Evolutionary conservation across 176 grass and related monocot genomes (phyloP), one percentile per base, ranked within the genome.

Genomic region (Carex myosuroides): DNA sequence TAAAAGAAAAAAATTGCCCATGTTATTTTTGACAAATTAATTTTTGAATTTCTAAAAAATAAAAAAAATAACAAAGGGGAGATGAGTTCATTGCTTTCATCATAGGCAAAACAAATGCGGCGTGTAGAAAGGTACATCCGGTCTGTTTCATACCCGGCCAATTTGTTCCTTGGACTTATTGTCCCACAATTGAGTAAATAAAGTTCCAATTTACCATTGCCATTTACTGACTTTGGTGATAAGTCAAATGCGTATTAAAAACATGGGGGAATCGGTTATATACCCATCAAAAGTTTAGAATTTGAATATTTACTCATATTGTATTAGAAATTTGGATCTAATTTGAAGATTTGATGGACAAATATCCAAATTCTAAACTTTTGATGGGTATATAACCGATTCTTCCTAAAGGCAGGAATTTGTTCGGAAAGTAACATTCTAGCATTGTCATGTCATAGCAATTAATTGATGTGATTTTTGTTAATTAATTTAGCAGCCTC

Each of bases 61-160:
- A 0, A 35, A 35, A 35, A 35, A 35, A 35, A 35, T 35, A 35
- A 35, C 3, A 35, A 68, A 24, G 8, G 14, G 52, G 2, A 63
- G 37, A 60, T 81, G 29, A 63, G 8, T 14, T 39, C 58, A 46
- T 64, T 42, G 79, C 79, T 61, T 81, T 42, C 79, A 64, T 81
- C n/a, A 33, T 29, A 77, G 52, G 44, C 1, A 7, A 80, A 80
- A 80, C 78, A 80, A 80, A 80, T 44, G 57, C 16, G 32, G 35
- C 29, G 33, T 62, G 79, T 41, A 63, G 58, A 64, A 64, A 81
- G 79, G 10, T 81, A 63, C 37, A 81, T 81, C n/a, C 20, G 79
- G 79, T 81, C 79, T 81, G 58, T 81, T 81, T 81, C 79, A 81
- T 57, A 81, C 60, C 32, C 37, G n/a, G 22, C 72, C 13, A 53